Conservation (phyloP, 108 stramenopile species). For the Discostella stelligeroides region DNA sequence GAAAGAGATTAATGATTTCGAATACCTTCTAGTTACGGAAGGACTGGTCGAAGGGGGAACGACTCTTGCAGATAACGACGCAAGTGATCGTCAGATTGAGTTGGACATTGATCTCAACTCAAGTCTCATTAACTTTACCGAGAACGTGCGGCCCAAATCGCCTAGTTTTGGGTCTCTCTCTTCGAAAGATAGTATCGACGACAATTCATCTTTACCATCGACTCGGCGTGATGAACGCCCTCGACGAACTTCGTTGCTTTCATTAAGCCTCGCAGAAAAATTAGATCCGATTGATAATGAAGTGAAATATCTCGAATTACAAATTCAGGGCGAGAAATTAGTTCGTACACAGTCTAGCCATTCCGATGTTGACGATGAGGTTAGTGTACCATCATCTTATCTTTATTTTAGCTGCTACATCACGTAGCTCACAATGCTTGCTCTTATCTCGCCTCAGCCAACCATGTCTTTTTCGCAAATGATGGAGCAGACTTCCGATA, state of each 20-base stretch:
- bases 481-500: constrained; percentile 17
- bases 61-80: background rate
- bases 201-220: background rate
- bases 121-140: background rate
- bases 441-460: background rate
- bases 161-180: constrained; percentile 2
- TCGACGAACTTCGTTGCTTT: background rate
- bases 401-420: no score
- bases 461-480: background rate
- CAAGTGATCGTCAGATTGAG: background rate
- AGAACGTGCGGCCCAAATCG: background rate
- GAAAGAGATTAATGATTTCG: background rate
- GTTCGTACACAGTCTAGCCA: background rate
- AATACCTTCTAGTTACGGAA: background rate
- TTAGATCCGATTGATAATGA: background rate
- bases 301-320: background rate
- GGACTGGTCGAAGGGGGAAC: background rate
- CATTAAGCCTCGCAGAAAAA: background rate
- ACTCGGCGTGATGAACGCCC: background rate
- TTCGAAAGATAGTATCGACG: background rate
- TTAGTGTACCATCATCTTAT: no score
- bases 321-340: background rate
- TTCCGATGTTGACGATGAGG: background rate
- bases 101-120: background rate
- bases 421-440: no score